These are phyloP conservation scores for Auricularia heimuer DNA, from an alignment of 768 basidiomycete genomes.

Conservation along the genomic window DNA sequence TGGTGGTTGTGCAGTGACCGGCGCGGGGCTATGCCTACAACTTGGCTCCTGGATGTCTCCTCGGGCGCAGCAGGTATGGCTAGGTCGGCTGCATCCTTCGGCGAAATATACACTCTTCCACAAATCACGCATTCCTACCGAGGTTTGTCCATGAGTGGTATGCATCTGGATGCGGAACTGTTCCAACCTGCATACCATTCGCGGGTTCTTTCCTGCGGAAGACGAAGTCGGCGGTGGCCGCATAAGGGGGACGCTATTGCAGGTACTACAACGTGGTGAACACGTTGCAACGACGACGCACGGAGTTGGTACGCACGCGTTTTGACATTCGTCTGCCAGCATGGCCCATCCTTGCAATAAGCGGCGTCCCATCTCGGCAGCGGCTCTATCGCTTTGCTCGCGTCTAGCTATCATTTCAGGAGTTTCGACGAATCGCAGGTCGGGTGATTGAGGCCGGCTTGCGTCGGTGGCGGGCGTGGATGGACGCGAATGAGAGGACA, in stretches of 20 bases:
- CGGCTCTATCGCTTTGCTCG: slow-evolving; percentile 73
- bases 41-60: background rate
- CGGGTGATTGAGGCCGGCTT: slow-evolving; percentile 47
- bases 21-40: background rate
- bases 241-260: slow-evolving; percentile 78
- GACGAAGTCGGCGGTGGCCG: slow-evolving; percentile 55
- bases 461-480: slow-evolving; percentile 80
- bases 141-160: slow-evolving; percentile 5
- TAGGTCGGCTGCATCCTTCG: slow-evolving; percentile 41
- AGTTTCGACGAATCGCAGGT: slow-evolving; percentile 51
- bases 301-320: slow-evolving; percentile 17
- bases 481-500: slow-evolving; percentile 40
- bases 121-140: slow-evolving; percentile 73
- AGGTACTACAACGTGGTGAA: slow-evolving; percentile 19
- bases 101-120: slow-evolving; percentile 46
- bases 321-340: slow-evolving; percentile 80
- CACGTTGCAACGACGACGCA: background rate
- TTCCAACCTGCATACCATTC: slow-evolving; percentile 39
- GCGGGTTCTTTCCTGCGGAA: slow-evolving; percentile 42
- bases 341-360: slow-evolving; percentile 80
- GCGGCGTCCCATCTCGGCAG: slow-evolving; percentile 66
- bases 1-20: background rate
- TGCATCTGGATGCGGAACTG: slow-evolving; percentile 4
- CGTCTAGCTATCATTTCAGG: slow-evolving; percentile 58
- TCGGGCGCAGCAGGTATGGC: slow-evolving; percentile 29